Evolutionary conservation across 805 yeast genomes (phyloP).

Genomic region (Ogataea henricii): DNA sequence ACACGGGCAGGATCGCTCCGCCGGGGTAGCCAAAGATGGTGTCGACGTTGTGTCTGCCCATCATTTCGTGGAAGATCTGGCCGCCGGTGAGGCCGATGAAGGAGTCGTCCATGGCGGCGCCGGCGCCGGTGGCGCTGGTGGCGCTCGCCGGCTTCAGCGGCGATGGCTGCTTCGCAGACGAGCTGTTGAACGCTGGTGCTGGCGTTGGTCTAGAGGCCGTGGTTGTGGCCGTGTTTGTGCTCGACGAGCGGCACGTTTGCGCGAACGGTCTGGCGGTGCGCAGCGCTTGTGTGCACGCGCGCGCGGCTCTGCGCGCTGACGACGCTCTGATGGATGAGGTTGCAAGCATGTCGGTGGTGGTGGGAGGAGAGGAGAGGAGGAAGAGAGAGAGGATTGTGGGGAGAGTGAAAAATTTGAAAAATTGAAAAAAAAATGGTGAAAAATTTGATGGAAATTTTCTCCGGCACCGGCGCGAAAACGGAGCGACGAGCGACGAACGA

Average conservation of each 20-base stretch:
- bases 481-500: neutral
- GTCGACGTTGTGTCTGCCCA: conserved; percentile 93
- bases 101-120: conserved; percentile 65
- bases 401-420: conserved; percentile 2
- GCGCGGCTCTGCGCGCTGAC: conserved; percentile 3
- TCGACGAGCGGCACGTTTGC: neutral
- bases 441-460: conserved; percentile 2
- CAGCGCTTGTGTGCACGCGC: neutral
- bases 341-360: conserved; percentile 2
- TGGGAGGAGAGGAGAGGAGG: neutral
- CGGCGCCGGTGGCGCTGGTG: conserved; percentile 5
- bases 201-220: conserved; percentile 38
- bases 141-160: too few relatives aligned
- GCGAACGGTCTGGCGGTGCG: neutral
- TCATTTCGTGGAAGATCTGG: conserved; percentile 98
- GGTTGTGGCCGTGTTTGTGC: conserved; percentile 14
- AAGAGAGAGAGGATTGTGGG: neutral
- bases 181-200: conserved; percentile 52
- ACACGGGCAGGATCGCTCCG: conserved; percentile 97
- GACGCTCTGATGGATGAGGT: neutral
- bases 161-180: conserved; percentile 24
- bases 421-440: neutral
- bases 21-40: conserved; percentile 98
- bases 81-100: conserved; percentile 98
- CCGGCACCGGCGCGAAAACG: neutral